Percentiles rank a stretch among this genome's conserved stretches.
Conservation (phyloP, 257 asterid species). For the Lycium barbarum region DNA sequence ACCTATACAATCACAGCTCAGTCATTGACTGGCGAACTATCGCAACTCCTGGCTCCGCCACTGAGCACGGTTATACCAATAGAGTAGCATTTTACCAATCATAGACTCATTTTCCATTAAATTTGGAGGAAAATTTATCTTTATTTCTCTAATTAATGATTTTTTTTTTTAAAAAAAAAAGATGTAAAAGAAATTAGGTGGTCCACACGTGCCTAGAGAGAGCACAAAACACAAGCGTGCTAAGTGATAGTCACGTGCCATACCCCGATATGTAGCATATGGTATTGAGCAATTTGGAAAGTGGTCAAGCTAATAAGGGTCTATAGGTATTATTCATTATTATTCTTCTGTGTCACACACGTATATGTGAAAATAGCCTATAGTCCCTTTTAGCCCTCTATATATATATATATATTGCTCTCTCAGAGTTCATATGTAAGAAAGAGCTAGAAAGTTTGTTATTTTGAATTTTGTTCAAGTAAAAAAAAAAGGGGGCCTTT, state of each 20-base stretch:
- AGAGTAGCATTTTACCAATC: no score
- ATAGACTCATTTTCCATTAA: background rate
- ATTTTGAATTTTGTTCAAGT: background rate
- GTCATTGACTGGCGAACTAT: no score
- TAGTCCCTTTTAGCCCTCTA: background rate
- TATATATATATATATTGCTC: background rate
- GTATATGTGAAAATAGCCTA: background rate
- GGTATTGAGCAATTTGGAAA: slow-evolving; percentile 34
- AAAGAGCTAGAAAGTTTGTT: background rate
- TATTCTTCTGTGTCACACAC: slow-evolving; percentile 35
- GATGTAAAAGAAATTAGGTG: slow-evolving; percentile 13
- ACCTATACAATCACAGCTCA: no score
- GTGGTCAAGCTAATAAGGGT: slow-evolving; percentile 41
- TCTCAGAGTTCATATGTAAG: background rate
- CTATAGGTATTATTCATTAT: slow-evolving; percentile 33
- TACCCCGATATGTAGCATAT: slow-evolving; percentile 19
- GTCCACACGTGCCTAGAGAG: slow-evolving; percentile 49
- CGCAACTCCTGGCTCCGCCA: no score
- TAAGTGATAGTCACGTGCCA: slow-evolving; percentile 47
- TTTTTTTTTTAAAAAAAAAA: background rate
- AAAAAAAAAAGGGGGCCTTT: background rate
- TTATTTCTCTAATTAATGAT: background rate
- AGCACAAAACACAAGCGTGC: slow-evolving; percentile 37
- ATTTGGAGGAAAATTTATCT: background rate
- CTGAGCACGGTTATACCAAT: no score